Conservation (phyloP, 176 grass and related monocot genomes). For the Lolium perenne region DNA sequence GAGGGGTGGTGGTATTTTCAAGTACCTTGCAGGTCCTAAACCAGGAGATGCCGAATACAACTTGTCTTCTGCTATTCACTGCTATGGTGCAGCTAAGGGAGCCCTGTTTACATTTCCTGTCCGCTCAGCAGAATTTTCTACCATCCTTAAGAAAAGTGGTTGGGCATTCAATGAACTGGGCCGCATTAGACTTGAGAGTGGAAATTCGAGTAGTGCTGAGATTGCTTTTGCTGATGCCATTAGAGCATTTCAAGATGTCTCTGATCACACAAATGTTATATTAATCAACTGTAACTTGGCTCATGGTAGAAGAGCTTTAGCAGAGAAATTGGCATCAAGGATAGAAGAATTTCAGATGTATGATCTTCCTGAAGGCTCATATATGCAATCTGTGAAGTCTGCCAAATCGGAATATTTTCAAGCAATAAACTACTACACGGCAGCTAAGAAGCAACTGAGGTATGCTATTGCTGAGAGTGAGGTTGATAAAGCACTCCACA, state of each 20-base stretch:
- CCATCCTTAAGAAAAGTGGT: conserved; percentile 87
- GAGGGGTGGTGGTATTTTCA: conserved; percentile 88
- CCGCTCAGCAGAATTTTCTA: conserved; percentile 49
- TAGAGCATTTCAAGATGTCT: conserved; percentile 88
- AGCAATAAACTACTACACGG: conserved; percentile 86
- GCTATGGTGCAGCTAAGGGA: conserved; percentile 68
- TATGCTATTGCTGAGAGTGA: conserved; percentile 55
- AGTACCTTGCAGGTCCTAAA: conserved; percentile 84
- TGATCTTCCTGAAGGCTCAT: conserved; percentile 69
- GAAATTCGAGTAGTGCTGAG: conserved; percentile 69
- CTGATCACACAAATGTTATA: conserved; percentile 90
- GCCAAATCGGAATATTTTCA: conserved; percentile 91
- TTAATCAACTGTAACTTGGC: conserved; percentile 97
- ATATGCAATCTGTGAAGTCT: conserved; percentile 72
- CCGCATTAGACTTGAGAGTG: conserved; percentile 76
- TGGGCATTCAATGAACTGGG: conserved; percentile 98
- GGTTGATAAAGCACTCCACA: conserved; percentile 57
- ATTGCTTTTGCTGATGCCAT: conserved; percentile 82
- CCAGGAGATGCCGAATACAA: conserved; percentile 83
- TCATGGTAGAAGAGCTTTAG: conserved; percentile 96
- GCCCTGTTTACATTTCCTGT: conserved; percentile 48
- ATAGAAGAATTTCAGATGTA: conserved; percentile 79
- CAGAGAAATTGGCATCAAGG: conserved; percentile 78
- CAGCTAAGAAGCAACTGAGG: conserved; percentile 72
- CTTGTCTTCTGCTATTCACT: conserved; percentile 71